Percentiles rank a stretch among this genome's conserved stretches.
These are phyloP conservation scores for Hypoxylon lienhwacheense DNA, from an alignment of 495 filamentous ascomycete genomes.

Conservation along the genomic window DNA sequence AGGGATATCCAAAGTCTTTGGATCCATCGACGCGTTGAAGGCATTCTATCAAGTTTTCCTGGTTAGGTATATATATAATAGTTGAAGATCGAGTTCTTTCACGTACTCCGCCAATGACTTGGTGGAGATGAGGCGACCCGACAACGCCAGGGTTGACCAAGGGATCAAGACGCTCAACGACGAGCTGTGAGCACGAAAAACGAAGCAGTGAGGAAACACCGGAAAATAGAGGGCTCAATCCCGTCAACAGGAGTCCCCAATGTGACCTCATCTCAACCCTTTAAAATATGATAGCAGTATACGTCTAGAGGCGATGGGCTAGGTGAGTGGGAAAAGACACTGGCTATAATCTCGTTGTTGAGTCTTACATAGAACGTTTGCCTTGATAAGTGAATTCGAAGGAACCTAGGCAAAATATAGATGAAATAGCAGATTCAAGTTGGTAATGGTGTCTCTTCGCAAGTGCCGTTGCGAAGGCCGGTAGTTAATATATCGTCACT, in stretches of 20 bases:
- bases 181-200: conserved; percentile 43
- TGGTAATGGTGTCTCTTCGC: not conserved
- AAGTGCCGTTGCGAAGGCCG: conserved; percentile 12
- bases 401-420: not conserved
- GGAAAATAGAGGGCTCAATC: not conserved
- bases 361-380: not conserved
- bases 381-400: not conserved
- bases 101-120: conserved; percentile 42
- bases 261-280: conserved; percentile 15
- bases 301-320: no score
- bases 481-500: conserved; percentile 26
- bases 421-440: not conserved
- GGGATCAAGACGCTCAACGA: conserved; percentile 41
- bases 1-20: conserved; percentile 31
- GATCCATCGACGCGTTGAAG: conserved; percentile 43
- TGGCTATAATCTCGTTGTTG: not conserved
- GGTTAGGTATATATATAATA: not conserved
- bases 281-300: not conserved
- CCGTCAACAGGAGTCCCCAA: not conserved
- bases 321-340: not conserved
- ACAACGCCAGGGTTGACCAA: conserved; percentile 41
- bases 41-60: conserved; percentile 25
- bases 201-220: conserved; percentile 24
- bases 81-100: not conserved
- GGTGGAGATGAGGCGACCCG: conserved; percentile 41